Conservation (phyloP, 208 protist genomes). For the Acanthamoeba lenticulata region DNA sequence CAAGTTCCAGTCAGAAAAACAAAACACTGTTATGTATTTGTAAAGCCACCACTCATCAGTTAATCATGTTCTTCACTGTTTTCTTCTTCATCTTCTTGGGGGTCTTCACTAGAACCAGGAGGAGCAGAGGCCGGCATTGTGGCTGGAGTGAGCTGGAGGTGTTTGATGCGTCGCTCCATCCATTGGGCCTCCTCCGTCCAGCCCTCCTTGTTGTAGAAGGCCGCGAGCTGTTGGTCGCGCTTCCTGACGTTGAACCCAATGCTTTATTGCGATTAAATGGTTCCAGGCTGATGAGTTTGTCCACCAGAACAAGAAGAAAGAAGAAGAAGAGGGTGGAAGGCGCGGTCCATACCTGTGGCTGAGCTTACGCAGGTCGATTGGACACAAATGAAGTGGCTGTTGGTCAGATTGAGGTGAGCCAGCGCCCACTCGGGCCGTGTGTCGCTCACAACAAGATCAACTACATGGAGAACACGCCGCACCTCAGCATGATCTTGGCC, state of each 20-base stretch:
- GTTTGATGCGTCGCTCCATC: not conserved
- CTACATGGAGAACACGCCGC: too few relatives aligned
- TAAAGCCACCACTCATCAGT: too few relatives aligned
- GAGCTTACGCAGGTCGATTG: constrained; percentile 34
- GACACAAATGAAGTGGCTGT: constrained; percentile 18
- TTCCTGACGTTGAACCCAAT: constrained; percentile 8
- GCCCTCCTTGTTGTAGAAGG: not conserved
- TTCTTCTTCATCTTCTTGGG: too few relatives aligned
- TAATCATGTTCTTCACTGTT: too few relatives aligned
- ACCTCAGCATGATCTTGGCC: not conserved
- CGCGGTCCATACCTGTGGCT: not conserved
- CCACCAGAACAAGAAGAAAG: not conserved
- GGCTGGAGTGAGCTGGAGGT: too few relatives aligned
- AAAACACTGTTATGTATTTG: too few relatives aligned
- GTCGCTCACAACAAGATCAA: too few relatives aligned
- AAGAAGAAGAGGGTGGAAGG: not conserved
- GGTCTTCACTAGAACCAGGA: too few relatives aligned
- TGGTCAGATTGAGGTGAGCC: not conserved
- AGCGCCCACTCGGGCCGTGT: too few relatives aligned
- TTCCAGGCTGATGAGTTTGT: not conserved
- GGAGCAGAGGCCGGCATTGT: too few relatives aligned
- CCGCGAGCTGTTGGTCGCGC: not conserved
- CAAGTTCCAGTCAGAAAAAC: too few relatives aligned
- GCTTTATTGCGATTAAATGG: not conserved
- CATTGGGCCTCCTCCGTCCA: not conserved